phyloP scores from a whole-genome alignment of 2,329 filamentous ascomycete species.

The Colletotrichum musae region DNA sequence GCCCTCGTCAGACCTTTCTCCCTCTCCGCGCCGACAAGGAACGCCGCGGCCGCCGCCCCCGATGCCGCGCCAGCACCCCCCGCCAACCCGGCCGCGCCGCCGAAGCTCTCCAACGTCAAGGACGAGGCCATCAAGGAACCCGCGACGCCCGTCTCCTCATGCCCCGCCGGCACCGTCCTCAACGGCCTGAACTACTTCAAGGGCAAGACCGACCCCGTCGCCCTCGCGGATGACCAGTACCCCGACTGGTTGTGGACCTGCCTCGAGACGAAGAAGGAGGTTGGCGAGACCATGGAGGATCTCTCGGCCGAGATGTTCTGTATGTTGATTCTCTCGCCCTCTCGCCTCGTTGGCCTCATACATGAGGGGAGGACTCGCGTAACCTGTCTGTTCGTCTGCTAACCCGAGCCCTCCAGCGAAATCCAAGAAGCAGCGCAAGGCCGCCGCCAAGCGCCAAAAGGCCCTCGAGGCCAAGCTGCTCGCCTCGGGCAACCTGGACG shows the following conservation, averaged over 20 bases:
- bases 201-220: slow-evolving; percentile 79
- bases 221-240: slow-evolving; percentile 81
- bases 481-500: slow-evolving; percentile 76
- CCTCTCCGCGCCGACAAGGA: slow-evolving; percentile 47
- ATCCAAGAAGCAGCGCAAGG: slow-evolving; percentile 84
- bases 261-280: slow-evolving; percentile 73
- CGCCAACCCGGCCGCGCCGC: slow-evolving; percentile 49
- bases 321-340: slow-evolving; percentile 60
- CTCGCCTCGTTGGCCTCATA: not conserved
- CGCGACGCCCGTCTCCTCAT: slow-evolving; percentile 61
- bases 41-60: slow-evolving; percentile 36
- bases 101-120: slow-evolving; percentile 51
- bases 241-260: slow-evolving; percentile 86
- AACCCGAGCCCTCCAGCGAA: slow-evolving; percentile 69
- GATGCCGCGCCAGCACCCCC: slow-evolving; percentile 49
- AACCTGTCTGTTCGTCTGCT: slow-evolving; percentile 16
- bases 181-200: slow-evolving; percentile 85
- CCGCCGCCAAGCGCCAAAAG: slow-evolving; percentile 77
- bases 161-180: slow-evolving; percentile 78
- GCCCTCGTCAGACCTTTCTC: slow-evolving; percentile 56
- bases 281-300: slow-evolving; percentile 62
- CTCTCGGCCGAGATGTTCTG: slow-evolving; percentile 83
- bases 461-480: slow-evolving; percentile 71
- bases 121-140: slow-evolving; percentile 48
- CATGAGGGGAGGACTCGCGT: not conserved